Conservation (phyloP, 139 green algal species). For the Closterium sp. region DNA sequence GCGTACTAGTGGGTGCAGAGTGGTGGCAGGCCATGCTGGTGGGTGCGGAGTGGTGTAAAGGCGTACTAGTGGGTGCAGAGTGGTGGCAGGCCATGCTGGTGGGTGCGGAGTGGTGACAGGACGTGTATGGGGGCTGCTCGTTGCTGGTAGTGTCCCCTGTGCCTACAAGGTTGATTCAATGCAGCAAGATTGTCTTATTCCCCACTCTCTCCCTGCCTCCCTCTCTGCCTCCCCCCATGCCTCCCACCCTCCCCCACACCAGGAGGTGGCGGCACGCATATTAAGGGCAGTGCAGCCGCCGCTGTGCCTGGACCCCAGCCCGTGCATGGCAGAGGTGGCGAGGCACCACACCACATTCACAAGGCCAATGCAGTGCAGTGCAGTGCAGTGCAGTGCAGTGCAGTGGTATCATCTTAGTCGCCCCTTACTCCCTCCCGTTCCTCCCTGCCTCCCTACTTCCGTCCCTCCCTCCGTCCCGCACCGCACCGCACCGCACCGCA, state of each 20-base stretch:
- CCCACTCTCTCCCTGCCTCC: too few relatives aligned
- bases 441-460: not conserved
- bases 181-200: too few relatives aligned
- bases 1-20: not conserved
- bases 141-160: too few relatives aligned
- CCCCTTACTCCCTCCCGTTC: not conserved
- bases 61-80: not conserved
- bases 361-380: not conserved
- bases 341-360: not conserved
- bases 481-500: too few relatives aligned
- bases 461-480: not conserved
- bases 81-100: not conserved
- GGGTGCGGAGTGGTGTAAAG: not conserved
- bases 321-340: not conserved
- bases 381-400: not conserved
- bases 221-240: not conserved
- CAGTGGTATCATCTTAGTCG: not conserved
- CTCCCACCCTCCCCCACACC: not conserved
- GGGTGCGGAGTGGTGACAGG: not conserved
- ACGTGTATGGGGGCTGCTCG: too few relatives aligned
- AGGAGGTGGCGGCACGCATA: not conserved
- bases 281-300: not conserved
- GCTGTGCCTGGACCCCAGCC: not conserved
- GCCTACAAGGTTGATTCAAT: too few relatives aligned
- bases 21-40: not conserved